These are phyloP conservation scores for Skeletonema costatum DNA, from an alignment of 108 stramenopile species.

Conservation along the genomic window DNA sequence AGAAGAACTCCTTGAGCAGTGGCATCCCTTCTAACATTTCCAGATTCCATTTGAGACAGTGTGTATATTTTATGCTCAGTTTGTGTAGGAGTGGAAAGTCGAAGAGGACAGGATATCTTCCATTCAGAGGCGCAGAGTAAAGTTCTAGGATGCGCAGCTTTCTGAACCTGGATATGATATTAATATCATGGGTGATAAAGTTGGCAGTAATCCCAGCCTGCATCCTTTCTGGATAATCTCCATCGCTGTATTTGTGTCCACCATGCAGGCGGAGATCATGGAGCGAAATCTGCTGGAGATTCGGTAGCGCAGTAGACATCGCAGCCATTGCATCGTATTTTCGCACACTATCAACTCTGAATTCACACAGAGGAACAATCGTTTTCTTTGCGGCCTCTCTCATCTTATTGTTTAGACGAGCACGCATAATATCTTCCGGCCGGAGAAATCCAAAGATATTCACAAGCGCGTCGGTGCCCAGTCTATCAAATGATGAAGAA, in stretches of 20 bases:
- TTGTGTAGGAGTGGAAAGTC: not conserved
- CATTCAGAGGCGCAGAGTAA: not conserved
- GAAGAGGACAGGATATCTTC: constrained; percentile 5
- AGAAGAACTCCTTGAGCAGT: too few relatives aligned
- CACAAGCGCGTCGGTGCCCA: not conserved
- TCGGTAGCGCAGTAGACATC: not conserved
- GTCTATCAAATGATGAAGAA: not conserved
- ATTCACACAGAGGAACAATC: constrained; percentile 6
- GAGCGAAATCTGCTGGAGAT: too few relatives aligned
- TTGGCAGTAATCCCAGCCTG: too few relatives aligned
- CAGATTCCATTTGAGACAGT: too few relatives aligned
- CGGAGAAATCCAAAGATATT: constrained; percentile 1
- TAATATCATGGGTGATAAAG: not conserved
- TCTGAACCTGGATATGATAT: not conserved
- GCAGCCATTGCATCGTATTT: constrained; percentile 2
- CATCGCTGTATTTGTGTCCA: not conserved
- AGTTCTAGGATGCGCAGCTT: too few relatives aligned
- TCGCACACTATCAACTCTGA: too few relatives aligned
- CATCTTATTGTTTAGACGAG: not conserved
- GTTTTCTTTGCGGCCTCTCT: constrained; percentile 7
- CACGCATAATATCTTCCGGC: not conserved
- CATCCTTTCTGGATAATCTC: too few relatives aligned
- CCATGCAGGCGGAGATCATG: too few relatives aligned
- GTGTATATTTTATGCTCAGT: too few relatives aligned
- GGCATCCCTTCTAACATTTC: too few relatives aligned